phyloP scores from a whole-genome alignment of 352 stramenopile species.

The Achlya hypogyna region DNA sequence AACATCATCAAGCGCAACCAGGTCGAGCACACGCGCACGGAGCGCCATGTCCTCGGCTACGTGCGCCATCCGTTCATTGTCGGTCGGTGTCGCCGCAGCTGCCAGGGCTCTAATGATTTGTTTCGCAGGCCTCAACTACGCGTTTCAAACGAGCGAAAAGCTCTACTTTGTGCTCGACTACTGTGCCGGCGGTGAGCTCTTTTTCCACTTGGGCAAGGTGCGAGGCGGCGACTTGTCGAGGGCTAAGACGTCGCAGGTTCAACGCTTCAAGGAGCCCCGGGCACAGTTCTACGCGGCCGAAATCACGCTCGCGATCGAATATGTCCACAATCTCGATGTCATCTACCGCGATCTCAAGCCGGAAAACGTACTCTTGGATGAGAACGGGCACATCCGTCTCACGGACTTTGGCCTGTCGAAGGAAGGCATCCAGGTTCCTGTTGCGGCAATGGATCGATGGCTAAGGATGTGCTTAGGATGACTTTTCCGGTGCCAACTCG shows the following conservation, averaged over 20 bases:
- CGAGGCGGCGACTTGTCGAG: neutral
- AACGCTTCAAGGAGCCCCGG: conserved; percentile 91
- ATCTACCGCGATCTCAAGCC: conserved; percentile 97
- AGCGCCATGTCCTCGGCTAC: conserved; percentile 95
- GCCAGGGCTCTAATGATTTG: too few species aligned
- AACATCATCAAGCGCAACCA: conserved; percentile 99
- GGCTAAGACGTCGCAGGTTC: conserved; percentile 33
- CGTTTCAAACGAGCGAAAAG: conserved; percentile 95
- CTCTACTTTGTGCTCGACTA: conserved; percentile 99
- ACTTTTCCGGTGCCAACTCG: conserved; percentile 92
- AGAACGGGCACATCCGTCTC: conserved; percentile 93
- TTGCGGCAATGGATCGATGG: conserved; percentile 23
- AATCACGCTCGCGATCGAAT: conserved; percentile 94
- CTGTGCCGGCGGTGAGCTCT: conserved; percentile 93
- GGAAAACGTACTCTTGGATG: conserved; percentile 97
- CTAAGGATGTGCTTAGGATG: conserved; percentile 84
- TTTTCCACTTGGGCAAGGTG: conserved; percentile 85
- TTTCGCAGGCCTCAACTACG: conserved; percentile 85
- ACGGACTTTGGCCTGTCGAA: conserved; percentile 97
- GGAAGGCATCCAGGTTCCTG: conserved; percentile 49
- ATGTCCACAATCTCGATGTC: conserved; percentile 91
- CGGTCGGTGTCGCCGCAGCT: too few species aligned
- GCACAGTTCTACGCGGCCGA: conserved; percentile 96
- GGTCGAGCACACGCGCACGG: conserved; percentile 98
- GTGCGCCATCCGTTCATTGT: conserved; percentile 98